Evolutionary conservation across 768 basidiomycete species (phyloP).

Genomic region (Sarcodon sp.): DNA sequence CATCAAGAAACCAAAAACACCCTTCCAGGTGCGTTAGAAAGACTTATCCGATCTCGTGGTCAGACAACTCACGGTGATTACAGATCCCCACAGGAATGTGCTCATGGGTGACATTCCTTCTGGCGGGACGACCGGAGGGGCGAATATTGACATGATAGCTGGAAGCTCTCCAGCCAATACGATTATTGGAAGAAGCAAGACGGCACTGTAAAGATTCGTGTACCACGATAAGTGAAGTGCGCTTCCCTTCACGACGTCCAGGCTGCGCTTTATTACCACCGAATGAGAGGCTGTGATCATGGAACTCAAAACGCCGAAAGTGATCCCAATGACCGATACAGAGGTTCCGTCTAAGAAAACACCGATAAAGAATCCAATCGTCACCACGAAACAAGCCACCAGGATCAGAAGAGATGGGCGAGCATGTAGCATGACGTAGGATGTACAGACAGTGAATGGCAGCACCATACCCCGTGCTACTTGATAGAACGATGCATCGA

Average conservation of each 20-base stretch:
- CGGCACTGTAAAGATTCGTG: constrained; percentile 71
- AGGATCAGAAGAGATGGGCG: constrained; percentile 70
- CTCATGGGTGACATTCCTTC: constrained; percentile 32
- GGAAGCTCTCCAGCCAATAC: constrained; percentile 66
- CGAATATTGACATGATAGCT: constrained; percentile 47
- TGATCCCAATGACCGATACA: constrained; percentile 50
- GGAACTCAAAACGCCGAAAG: constrained; percentile 76
- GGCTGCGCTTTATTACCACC: constrained; percentile 84
- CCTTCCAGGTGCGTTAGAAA: constrained; percentile 28
- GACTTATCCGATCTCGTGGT: not conserved
- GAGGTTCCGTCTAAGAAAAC: constrained; percentile 65
- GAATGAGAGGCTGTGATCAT: constrained; percentile 85
- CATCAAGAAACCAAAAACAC: constrained; percentile 85
- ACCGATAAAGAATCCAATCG: constrained; percentile 84
- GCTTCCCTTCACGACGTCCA: constrained; percentile 71
- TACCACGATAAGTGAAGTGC: constrained; percentile 87
- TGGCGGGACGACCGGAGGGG: constrained; percentile 23
- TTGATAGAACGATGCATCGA: constrained; percentile 92
- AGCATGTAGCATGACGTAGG: constrained; percentile 62
- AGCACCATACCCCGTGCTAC: constrained; percentile 90
- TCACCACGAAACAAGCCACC: constrained; percentile 68
- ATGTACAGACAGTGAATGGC: constrained; percentile 87
- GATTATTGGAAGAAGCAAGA: constrained; percentile 61
- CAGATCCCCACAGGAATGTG: constrained; percentile 70
- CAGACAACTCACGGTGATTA: constrained; percentile 49